A percentile compares a stretch with the other conserved stretches of the same genome.
phyloP scores from a whole-genome alignment of 2,329 filamentous ascomycete genomes.

The Blastomyces percursus region DNA sequence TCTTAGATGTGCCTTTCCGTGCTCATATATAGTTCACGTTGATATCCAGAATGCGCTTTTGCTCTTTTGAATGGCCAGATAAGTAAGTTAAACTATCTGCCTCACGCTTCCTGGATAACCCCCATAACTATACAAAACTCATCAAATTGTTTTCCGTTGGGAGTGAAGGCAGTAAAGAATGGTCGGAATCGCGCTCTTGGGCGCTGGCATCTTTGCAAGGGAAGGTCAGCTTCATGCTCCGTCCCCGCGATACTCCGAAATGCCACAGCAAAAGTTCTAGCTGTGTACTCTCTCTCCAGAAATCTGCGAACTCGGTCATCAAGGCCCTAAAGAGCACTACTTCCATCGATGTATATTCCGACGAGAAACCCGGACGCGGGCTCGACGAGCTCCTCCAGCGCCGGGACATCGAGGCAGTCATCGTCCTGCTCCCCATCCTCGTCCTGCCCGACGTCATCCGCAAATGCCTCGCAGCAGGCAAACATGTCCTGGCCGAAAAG shows the following conservation, averaged over 20 bases:
- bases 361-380: constrained; percentile 35
- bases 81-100: not conserved
- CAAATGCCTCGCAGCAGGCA: constrained; percentile 40
- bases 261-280: constrained; percentile 39
- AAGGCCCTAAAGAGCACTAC: constrained; percentile 15
- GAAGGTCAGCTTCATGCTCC: constrained; percentile 28
- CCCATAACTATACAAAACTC: not conserved
- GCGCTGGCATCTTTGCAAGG: constrained; percentile 31
- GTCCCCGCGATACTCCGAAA: constrained; percentile 39
- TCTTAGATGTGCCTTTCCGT: no score
- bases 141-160: not conserved
- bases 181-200: constrained; percentile 44
- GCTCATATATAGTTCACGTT: no score
- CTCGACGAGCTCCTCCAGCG: constrained; percentile 40
- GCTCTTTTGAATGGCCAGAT: no score
- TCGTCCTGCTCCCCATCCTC: constrained; percentile 44
- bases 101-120: not conserved
- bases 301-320: constrained; percentile 40
- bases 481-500: constrained; percentile 48
- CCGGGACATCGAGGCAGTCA: constrained; percentile 40
- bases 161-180: constrained; percentile 10
- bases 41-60: no score
- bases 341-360: constrained; percentile 44
- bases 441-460: constrained; percentile 43
- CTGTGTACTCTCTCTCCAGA: constrained; percentile 49